Evolutionary conservation across 2,329 filamentous ascomycete genomes (phyloP), one percentile per base, ranked within the genome.

Genomic region (Pestalotiopsis sp.): DNA sequence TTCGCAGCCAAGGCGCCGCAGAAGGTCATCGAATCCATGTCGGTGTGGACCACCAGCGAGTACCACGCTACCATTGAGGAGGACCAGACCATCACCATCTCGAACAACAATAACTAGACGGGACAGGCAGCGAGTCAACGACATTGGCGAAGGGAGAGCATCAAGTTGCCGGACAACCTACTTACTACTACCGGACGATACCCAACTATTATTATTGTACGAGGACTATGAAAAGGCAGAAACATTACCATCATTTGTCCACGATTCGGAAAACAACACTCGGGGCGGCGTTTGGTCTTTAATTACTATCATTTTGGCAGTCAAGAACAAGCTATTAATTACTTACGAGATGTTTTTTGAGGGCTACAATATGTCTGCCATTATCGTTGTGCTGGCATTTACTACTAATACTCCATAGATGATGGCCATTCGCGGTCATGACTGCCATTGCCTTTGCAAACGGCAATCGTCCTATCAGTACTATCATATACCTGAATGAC

Each of bases 1-100:
- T 96, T 97, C 78, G 89, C 93, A 40, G 92, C 91, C 65, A 89
- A 91, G 71, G 91, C 91, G 41, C 90, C 93, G 1, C 88, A 89
- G 68, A 89, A 90, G 74, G 87, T 90, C 23, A 84, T 97, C 68
- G 86, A 93, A 69, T 85, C 85, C 4, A 87, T 97, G 38, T 87
- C 91, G 73, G 83, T 88, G 1, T 84, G 90, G 69, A 83, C 84
- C 67, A 78, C 81, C 40, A 57, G 64, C 64, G 79, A 85, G 69
- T 91, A 90, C 80, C 83, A 88, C 65, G 89, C 90, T 1, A 79
- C 85, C 38, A 89, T 98, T 71, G 94, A 97, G 80, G 90, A 95
- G 75, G 94, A 97, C 76, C 84, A 92, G 76, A 81, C 91, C 31
- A 87, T 96, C 64, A 84, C 87, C 13, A 83, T 84, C 68, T 70